phyloP scores from a whole-genome alignment of 2,329 filamentous ascomycete species.

The Fusarium chaquense region DNA sequence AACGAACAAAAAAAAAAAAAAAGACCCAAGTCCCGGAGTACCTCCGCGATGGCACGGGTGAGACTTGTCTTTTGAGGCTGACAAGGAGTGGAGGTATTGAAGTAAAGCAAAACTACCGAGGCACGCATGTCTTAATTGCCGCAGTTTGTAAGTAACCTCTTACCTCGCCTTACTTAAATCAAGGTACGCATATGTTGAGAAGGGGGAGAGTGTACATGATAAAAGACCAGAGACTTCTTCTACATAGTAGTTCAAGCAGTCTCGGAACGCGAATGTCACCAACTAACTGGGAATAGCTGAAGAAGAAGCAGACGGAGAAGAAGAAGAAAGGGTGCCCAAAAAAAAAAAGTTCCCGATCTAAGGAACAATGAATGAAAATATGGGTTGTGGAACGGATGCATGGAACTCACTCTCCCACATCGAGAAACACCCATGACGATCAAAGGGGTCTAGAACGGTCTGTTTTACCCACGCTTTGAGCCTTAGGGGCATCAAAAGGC shows the following conservation, averaged over 20 bases:
- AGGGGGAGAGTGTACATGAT: conserved; percentile 10
- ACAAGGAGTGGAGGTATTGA: conserved; percentile 2
- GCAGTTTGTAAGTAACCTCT: background rate
- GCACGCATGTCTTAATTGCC: conserved; percentile 11
- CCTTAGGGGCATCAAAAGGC: conserved; percentile 2
- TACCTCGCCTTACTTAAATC: background rate
- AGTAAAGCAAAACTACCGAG: conserved; percentile 22
- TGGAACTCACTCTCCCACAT: conserved; percentile 44
- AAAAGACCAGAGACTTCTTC: background rate
- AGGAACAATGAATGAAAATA: conserved; percentile 29
- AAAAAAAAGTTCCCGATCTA: conserved; percentile 36
- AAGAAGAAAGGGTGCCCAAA: background rate
- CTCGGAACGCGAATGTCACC: background rate
- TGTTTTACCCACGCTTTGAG: conserved; percentile 27
- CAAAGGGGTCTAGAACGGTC: conserved; percentile 46
- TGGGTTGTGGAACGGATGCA: conserved; percentile 35
- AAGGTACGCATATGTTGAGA: conserved; percentile 9
- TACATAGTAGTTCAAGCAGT: background rate
- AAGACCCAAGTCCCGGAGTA: background rate
- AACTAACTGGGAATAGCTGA: background rate
- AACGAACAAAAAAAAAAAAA: background rate
- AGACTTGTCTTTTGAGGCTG: conserved; percentile 6
- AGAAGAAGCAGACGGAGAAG: background rate
- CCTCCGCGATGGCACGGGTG: background rate
- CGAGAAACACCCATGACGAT: conserved; percentile 46